Base-by-base conservation (phyloP, 1,284 basidiomycete species). In the Sporisorium sorghi region DNA sequence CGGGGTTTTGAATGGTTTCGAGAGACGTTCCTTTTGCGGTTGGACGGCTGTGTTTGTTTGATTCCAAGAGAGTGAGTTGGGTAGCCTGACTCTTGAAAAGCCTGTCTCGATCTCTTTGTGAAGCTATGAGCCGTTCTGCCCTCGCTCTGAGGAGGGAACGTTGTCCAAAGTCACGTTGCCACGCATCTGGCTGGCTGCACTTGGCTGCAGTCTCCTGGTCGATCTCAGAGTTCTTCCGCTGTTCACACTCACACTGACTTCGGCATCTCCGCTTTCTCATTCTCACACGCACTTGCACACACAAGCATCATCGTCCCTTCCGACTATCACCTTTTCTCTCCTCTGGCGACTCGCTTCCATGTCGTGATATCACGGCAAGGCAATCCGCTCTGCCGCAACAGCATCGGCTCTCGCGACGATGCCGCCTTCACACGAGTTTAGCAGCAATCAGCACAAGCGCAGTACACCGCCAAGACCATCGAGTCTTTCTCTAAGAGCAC, bases 401-500 rank as follows among this genome's bases (percentile, higher is more conserved):
- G 35, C 52, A 57, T 30, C 39, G 26, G 39, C 58, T 37, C 17
- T 14, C 33, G 10, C 30, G n/a, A 33, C 39, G 12, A 70, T 70
- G 67, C 21, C 60, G n/a, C 60, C 57, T 48, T 55, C 57, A 9
- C 47, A 32, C 28, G 33, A 37, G 19, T n/a, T n/a, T n/a, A 9
- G 14, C 30, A 51, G 30, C 9, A 17, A 28, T 28, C 19, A 26
- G 12, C 33, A 37, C 40, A 54, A 51, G 15, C 56, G 33, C 37
- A 44, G 46, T 35, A 19, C 56, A 3, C 49, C 48, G n/a, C 63
- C 63, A 19, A 47, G 51, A 19, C 63, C 69, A 3, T 58, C 69
- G 6, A 73, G 71, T 26, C 35, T 68, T 9, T 61, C 71, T 8
- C 54, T 68, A 1, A 24, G 64, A 17, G 40, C 56, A 17, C 64